These are phyloP conservation scores for Pythium rishiriense DNA, from an alignment of 352 stramenopile genomes.

Conservation along the genomic window DNA sequence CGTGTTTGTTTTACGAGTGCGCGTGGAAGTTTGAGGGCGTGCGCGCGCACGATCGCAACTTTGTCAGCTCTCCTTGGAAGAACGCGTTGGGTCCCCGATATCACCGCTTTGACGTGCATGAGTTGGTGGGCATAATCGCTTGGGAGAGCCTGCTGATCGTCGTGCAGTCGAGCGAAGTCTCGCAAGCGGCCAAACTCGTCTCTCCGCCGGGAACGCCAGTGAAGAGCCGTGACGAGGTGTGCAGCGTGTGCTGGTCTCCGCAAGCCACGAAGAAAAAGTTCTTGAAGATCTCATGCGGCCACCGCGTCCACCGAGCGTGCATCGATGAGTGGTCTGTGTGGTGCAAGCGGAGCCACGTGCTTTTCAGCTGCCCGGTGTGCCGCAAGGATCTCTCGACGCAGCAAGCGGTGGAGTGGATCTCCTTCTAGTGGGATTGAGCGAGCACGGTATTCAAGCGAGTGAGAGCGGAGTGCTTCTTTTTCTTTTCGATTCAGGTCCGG, in stretches of 20 bases:
- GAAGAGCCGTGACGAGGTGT: background rate
- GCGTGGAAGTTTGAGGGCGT: slow-evolving; percentile 34
- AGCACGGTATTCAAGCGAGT: too few relatives aligned
- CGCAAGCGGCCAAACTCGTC: background rate
- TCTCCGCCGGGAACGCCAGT: background rate
- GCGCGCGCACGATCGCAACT: background rate
- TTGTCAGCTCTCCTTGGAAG: slow-evolving; percentile 30
- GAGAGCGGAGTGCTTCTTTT: too few relatives aligned
- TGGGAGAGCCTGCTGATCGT: slow-evolving; percentile 15
- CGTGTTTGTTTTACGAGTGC: slow-evolving; percentile 36
- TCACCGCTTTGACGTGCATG: slow-evolving; percentile 12
- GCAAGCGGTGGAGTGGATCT: background rate
- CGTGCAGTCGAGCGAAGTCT: background rate
- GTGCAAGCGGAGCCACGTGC: background rate
- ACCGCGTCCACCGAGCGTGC: background rate
- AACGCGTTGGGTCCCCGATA: slow-evolving; percentile 14
- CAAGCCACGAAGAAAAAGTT: background rate
- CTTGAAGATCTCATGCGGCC: background rate
- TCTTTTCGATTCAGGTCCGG: too few relatives aligned
- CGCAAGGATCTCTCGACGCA: background rate
- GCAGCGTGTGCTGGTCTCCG: slow-evolving; percentile 7
- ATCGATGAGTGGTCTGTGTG: background rate
- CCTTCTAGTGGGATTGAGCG: too few relatives aligned
- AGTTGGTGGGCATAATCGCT: slow-evolving; percentile 15
- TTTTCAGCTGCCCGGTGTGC: slow-evolving; percentile 4